Conservation (phyloP, 2,329 filamentous ascomycete species). For the Aureobasidium sp. region DNA sequence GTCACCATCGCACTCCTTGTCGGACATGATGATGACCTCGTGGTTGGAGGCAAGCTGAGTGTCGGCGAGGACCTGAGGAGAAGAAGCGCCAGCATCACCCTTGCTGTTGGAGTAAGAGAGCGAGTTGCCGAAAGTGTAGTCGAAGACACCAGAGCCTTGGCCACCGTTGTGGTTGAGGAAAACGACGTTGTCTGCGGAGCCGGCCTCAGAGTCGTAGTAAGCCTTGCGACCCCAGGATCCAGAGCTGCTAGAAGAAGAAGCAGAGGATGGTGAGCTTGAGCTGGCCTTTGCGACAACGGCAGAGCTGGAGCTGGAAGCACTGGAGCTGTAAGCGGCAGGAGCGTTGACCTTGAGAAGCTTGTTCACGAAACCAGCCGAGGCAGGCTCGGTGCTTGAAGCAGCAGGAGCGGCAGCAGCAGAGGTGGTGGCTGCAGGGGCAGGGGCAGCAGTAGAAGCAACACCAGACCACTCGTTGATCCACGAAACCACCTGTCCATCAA, state of each 20-base stretch:
- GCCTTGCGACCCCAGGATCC: conserved; percentile 29
- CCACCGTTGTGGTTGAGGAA: conserved; percentile 56
- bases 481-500: conserved; percentile 50
- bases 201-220: conserved; percentile 31
- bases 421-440: conserved; percentile 16
- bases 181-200: conserved; percentile 45
- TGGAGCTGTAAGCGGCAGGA: neutral
- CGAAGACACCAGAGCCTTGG: conserved; percentile 48
- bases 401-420: conserved; percentile 17
- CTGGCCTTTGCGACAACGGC: conserved; percentile 13
- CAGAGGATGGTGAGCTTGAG: conserved; percentile 16
- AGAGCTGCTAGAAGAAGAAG: conserved; percentile 20
- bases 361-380: conserved; percentile 13
- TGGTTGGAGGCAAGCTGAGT: conserved; percentile 41
- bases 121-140: conserved; percentile 51
- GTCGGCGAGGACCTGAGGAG: conserved; percentile 45
- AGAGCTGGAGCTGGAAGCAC: conserved; percentile 15
- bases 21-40: conserved; percentile 48
- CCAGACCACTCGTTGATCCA: conserved; percentile 54
- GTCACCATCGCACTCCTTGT: conserved; percentile 43
- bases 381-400: conserved; percentile 20
- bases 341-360: conserved; percentile 11
- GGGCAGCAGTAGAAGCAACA: conserved; percentile 20
- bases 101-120: conserved; percentile 48
- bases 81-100: conserved; percentile 40